phyloP scores from a whole-genome alignment of 2,329 filamentous ascomycete genomes.

The Talaromyces funiculosus region DNA sequence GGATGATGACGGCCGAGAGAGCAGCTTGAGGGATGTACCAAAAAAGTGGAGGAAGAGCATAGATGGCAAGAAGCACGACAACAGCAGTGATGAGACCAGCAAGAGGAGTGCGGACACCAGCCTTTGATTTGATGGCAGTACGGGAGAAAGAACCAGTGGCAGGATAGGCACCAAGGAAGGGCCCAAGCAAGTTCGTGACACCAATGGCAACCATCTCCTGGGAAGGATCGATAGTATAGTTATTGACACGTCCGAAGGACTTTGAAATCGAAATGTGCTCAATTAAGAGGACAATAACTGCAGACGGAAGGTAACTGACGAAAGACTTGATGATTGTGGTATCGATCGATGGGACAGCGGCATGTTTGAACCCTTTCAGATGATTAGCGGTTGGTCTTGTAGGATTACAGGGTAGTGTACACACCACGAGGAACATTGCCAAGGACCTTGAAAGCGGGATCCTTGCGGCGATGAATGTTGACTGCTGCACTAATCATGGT shows the following conservation, averaged over 20 bases:
- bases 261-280: constrained; percentile 98
- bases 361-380: constrained; percentile 67
- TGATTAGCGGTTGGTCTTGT: background rate
- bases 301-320: constrained; percentile 67
- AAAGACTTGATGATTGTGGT: constrained; percentile 62
- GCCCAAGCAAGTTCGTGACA: constrained; percentile 80
- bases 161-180: constrained; percentile 87
- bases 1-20: constrained; percentile 85
- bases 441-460: constrained; percentile 69
- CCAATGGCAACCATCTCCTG: constrained; percentile 95
- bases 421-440: constrained; percentile 69
- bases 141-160: constrained; percentile 93
- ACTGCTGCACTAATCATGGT: constrained; percentile 83
- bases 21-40: constrained; percentile 83
- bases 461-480: constrained; percentile 61
- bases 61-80: constrained; percentile 83
- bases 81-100: constrained; percentile 82
- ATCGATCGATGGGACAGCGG: constrained; percentile 65
- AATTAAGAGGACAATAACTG: constrained; percentile 89
- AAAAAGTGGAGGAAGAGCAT: constrained; percentile 81
- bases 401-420: constrained; percentile 11
- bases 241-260: constrained; percentile 91
- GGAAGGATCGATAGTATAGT: constrained; percentile 91
- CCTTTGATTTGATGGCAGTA: constrained; percentile 95
- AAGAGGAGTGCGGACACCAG: constrained; percentile 85